Percentiles rank a stretch among this genome's conserved stretches.
Conservation (phyloP, 352 stramenopile species). For the Phytophthora megakarya region DNA sequence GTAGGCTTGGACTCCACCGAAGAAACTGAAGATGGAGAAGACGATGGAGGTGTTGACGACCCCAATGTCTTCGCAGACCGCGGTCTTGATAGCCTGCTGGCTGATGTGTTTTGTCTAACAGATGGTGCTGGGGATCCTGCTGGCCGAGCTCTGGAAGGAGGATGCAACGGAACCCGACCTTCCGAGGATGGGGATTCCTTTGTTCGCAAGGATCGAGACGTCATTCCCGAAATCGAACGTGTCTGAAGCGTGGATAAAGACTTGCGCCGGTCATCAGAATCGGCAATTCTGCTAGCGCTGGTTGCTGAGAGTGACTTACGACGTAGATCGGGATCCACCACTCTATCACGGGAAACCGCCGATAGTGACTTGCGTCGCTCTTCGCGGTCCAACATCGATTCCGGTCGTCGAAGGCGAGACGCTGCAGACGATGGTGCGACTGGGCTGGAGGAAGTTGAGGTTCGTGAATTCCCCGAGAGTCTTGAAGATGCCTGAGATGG, state of each 20-base stretch:
- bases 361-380: slow-evolving; percentile 52
- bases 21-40: slow-evolving; percentile 30
- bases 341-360: slow-evolving; percentile 24
- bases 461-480: slow-evolving; percentile 12
- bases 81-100: slow-evolving; percentile 34
- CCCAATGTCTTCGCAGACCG: slow-evolving; percentile 20
- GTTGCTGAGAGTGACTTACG: slow-evolving; percentile 54
- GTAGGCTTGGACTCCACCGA: slow-evolving; percentile 21
- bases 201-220: slow-evolving; percentile 32
- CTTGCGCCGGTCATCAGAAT: slow-evolving; percentile 41
- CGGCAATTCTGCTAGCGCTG: slow-evolving; percentile 22
- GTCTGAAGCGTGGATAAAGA: slow-evolving; percentile 52
- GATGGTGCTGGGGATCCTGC: slow-evolving; percentile 25
- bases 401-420: slow-evolving; percentile 30
- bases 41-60: slow-evolving; percentile 25
- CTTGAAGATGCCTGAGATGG: slow-evolving; percentile 20
- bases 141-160: slow-evolving; percentile 27
- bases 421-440: slow-evolving; percentile 9
- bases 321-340: slow-evolving; percentile 40
- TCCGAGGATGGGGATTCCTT: slow-evolving; percentile 19
- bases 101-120: slow-evolving; percentile 23
- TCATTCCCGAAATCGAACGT: slow-evolving; percentile 29
- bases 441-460: background rate
- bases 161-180: slow-evolving; percentile 28
- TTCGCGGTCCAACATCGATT: slow-evolving; percentile 37